A percentile compares a stretch with the other conserved stretches of the same genome.
Evolutionary conservation across 306 rosid genomes (phyloP).

Genomic region (Prunus fruticosa): DNA sequence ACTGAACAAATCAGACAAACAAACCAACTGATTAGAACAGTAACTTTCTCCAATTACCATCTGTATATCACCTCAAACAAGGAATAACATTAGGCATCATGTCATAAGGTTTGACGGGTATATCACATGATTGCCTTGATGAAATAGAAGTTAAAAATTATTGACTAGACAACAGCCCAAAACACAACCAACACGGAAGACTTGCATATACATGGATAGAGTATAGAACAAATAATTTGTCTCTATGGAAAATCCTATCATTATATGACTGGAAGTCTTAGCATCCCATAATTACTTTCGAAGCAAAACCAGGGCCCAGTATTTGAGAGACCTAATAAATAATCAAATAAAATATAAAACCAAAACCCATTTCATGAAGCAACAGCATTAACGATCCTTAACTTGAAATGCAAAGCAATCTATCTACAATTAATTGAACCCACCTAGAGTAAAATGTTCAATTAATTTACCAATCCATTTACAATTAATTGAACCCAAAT

Average conservation of each 20-base stretch:
- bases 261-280: not conserved
- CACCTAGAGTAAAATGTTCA: conserved; percentile 23
- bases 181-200: not conserved
- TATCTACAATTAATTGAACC: conserved; percentile 9
- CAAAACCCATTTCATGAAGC: not conserved
- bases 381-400: not conserved
- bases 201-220: not conserved
- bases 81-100: not conserved
- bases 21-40: not conserved
- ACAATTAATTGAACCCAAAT: conserved; percentile 4
- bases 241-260: not conserved
- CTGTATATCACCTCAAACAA: conserved; percentile 1
- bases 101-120: not conserved
- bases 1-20: not conserved
- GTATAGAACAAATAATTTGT: too few relatives aligned
- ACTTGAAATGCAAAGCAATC: not conserved
- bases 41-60: not conserved
- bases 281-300: not conserved
- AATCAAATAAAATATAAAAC: not conserved
- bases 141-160: not conserved
- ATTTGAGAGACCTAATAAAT: not conserved
- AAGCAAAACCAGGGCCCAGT: not conserved
- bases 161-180: not conserved
- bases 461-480: conserved; percentile 23
- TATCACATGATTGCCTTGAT: not conserved